Conservation (phyloP, 352 stramenopile species). For the Globisporangium megalacanthum region DNA sequence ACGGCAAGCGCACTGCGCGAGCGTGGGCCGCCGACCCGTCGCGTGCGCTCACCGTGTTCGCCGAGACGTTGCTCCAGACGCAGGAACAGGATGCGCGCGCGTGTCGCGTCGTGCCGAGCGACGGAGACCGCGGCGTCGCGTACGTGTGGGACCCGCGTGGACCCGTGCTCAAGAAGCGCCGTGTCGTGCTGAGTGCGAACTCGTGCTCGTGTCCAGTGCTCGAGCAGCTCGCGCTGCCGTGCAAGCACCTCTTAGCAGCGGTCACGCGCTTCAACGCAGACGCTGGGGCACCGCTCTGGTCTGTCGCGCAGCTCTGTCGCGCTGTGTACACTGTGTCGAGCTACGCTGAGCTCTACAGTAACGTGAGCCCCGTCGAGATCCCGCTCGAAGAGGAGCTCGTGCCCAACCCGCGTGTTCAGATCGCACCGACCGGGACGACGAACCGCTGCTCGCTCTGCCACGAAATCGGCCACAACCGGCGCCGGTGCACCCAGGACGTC, state of each 20-base stretch:
- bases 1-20: conserved; percentile 31
- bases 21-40: conserved; percentile 15
- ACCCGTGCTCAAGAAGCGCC: conserved; percentile 26
- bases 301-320: conserved; percentile 26
- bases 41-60: conserved; percentile 28
- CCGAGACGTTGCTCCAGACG: conserved; percentile 23
- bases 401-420: conserved; percentile 29
- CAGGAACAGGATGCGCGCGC: conserved; percentile 23
- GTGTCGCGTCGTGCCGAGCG: conserved; percentile 37
- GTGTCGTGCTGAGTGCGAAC: conserved; percentile 26
- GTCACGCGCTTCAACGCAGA: conserved; percentile 35
- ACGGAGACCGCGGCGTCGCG: conserved; percentile 28
- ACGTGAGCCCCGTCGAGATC: conserved; percentile 25
- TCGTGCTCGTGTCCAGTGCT: conserved; percentile 31
- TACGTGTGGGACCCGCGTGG: conserved; percentile 32
- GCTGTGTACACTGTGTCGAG: conserved; percentile 23
- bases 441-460: conserved; percentile 44
- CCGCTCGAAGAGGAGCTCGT: conserved; percentile 43
- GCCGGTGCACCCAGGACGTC: conserved; percentile 20
- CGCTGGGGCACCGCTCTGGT: conserved; percentile 18
- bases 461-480: conserved; percentile 35
- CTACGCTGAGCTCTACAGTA: conserved; percentile 26
- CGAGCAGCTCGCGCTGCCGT: conserved; percentile 30
- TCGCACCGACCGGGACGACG: conserved; percentile 15
- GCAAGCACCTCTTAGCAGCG: conserved; percentile 34